phyloP scores from a whole-genome alignment of 306 rosid species.

The Cicer judaicum region DNA sequence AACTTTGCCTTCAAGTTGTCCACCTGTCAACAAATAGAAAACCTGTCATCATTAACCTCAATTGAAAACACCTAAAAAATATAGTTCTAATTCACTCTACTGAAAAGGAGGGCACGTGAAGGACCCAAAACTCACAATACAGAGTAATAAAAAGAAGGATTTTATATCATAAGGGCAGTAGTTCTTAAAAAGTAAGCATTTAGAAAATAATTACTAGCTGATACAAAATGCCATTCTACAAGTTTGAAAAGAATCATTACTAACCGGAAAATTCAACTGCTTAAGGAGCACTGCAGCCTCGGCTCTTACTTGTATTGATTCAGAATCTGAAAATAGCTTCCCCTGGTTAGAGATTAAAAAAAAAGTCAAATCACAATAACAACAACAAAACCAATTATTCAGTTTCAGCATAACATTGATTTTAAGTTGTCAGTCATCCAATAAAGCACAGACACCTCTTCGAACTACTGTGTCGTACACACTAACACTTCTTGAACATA shows the following conservation, averaged over 20 bases:
- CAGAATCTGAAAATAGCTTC: conserved; percentile 88
- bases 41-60: conserved; percentile 42
- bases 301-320: conserved; percentile 91
- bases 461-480: neutral
- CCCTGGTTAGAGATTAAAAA: conserved; percentile 61
- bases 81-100: conserved; percentile 1
- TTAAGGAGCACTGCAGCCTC: conserved; percentile 97
- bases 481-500: neutral
- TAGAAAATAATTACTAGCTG: conserved; percentile 26
- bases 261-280: conserved; percentile 86
- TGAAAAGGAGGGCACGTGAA: conserved; percentile 8
- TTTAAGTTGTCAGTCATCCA: conserved; percentile 19
- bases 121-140: conserved; percentile 23
- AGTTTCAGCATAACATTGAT: conserved; percentile 27
- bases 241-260: conserved; percentile 40
- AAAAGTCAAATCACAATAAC: conserved; percentile 42
- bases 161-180: neutral
- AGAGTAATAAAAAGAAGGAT: conserved; percentile 3
- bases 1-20: conserved; percentile 77
- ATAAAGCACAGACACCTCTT: neutral
- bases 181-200: conserved; percentile 25
- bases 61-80: conserved; percentile 15
- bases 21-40: conserved; percentile 65
- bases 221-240: conserved; percentile 15
- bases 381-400: conserved; percentile 20